Evolutionary conservation across 768 basidiomycete genomes (phyloP).

Genomic region (Russula griseocarnosa): DNA sequence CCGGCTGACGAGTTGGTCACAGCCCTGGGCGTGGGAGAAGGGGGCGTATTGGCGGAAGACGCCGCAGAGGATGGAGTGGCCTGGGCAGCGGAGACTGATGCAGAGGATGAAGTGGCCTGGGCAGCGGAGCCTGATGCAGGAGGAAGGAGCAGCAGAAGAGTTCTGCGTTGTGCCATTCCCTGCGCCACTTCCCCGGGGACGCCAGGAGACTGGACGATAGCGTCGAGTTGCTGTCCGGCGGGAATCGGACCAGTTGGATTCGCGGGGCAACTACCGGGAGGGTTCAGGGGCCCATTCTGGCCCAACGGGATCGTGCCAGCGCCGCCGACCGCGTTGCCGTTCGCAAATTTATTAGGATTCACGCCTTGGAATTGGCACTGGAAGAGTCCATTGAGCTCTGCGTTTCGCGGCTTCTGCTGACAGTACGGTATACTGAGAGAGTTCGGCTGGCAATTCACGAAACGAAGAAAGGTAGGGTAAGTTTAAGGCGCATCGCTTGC

Average conservation of each 20-base stretch:
- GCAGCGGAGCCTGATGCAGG: background rate
- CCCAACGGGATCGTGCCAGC: constrained; percentile 54
- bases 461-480: background rate
- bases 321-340: constrained; percentile 41
- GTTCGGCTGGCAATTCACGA: constrained; percentile 37
- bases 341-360: constrained; percentile 44
- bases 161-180: background rate
- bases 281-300: constrained; percentile 36
- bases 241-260: constrained; percentile 46
- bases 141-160: constrained; percentile 17
- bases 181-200: constrained; percentile 11
- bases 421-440: constrained; percentile 49
- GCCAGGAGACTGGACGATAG: constrained; percentile 39
- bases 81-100: background rate
- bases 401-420: constrained; percentile 48
- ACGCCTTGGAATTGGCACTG: constrained; percentile 56
- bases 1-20: background rate
- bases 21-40: background rate
- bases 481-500: background rate
- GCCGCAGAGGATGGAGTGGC: background rate
- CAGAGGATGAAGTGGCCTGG: background rate
- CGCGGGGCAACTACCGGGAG: constrained; percentile 51
- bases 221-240: constrained; percentile 45
- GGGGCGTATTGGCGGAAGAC: background rate
- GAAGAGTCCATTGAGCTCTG: constrained; percentile 52